A percentile compares a stretch with the other conserved stretches of the same genome.
phyloP scores from a whole-genome alignment of 2,329 filamentous ascomycete genomes.

The Phaeosphaeriaceae sp. region DNA sequence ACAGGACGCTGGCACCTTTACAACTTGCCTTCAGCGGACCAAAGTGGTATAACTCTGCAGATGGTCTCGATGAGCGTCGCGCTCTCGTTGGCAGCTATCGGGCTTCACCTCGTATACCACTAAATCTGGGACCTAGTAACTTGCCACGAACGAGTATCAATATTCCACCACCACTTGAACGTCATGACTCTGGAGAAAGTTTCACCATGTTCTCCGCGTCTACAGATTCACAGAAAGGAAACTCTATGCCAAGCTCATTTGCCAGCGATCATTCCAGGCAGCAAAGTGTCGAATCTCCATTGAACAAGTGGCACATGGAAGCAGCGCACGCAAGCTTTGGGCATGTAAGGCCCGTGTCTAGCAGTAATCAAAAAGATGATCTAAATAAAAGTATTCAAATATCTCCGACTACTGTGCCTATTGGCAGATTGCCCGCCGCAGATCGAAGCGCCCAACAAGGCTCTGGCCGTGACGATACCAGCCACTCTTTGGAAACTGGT shows the following conservation, averaged over 20 bases:
- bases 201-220: slow-evolving; percentile 70
- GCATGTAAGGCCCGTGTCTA: slow-evolving; percentile 14
- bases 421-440: slow-evolving; percentile 13
- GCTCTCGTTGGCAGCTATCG: slow-evolving; percentile 55
- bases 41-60: slow-evolving; percentile 42
- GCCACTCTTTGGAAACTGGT: slow-evolving; percentile 21
- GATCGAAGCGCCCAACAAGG: slow-evolving; percentile 15
- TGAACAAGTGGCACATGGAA: slow-evolving; percentile 35
- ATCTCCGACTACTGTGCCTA: slow-evolving; percentile 37
- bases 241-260: slow-evolving; percentile 61
- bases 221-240: slow-evolving; percentile 61
- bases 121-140: slow-evolving; percentile 56
- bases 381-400: slow-evolving; percentile 31
- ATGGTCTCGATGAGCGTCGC: slow-evolving; percentile 47
- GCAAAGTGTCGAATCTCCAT: slow-evolving; percentile 32
- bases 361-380: slow-evolving; percentile 10
- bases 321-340: slow-evolving; percentile 44
- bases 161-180: slow-evolving; percentile 47
- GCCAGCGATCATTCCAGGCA: slow-evolving; percentile 42
- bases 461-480: slow-evolving; percentile 20
- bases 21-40: slow-evolving; percentile 34
- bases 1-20: slow-evolving; percentile 14
- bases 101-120: slow-evolving; percentile 55
- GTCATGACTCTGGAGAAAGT: slow-evolving; percentile 66
- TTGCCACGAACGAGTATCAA: slow-evolving; percentile 43